Conservation (phyloP, 441 rosid species). For the Syzygium malaccense region DNA sequence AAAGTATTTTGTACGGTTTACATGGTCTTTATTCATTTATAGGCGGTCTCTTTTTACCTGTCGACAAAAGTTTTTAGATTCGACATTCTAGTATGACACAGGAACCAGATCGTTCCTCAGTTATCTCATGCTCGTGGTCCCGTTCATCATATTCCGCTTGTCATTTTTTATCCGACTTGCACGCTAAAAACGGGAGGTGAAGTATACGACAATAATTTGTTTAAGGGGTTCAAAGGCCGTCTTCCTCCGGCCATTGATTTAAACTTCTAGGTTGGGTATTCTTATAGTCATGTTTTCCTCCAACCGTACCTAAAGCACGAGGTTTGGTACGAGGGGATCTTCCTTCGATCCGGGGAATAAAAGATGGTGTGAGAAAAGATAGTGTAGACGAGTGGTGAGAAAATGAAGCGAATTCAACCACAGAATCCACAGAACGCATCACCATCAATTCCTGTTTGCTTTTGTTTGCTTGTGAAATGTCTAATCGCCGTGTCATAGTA, state of each 20-base stretch:
- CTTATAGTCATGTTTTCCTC: not conserved
- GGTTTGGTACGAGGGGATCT: not conserved
- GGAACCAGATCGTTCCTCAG: rapidly evolving
- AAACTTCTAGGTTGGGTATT: not conserved
- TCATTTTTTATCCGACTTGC: rapidly evolving
- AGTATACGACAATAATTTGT: not conserved
- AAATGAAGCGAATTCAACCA: not conserved
- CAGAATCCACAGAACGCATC: not conserved
- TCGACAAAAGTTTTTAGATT: too few species aligned
- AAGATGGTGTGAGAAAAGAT: not conserved
- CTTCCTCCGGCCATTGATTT: not conserved
- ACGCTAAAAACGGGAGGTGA: not conserved
- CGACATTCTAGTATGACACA: rapidly evolving
- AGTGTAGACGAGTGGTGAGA: not conserved
- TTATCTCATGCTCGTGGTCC: rapidly evolving
- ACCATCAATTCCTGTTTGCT: not conserved
- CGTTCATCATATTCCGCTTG: rapidly evolving
- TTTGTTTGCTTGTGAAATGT: not conserved
- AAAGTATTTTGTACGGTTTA: not conserved
- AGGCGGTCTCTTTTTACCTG: rapidly evolving
- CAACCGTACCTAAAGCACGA: not conserved
- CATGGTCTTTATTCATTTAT: too few species aligned
- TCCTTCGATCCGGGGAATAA: not conserved
- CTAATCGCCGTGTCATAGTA: not conserved
- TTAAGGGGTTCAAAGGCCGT: not conserved